Conservation (phyloP, 1,139 yeast genomes). For the Candida tropicalis region DNA sequence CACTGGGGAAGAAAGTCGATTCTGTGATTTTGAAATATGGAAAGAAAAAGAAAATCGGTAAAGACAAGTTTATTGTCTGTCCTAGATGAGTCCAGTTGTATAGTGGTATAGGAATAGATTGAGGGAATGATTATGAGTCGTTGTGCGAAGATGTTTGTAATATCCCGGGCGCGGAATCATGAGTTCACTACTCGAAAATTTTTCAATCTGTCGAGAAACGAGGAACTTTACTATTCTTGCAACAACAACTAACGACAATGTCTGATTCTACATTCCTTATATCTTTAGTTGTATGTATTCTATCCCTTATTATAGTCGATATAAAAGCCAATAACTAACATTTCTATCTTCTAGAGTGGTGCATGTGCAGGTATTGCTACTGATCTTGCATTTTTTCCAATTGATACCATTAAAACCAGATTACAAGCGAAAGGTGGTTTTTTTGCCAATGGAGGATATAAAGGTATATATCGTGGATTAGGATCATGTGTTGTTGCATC, state of each 20-base stretch:
- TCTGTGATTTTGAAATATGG: slow-evolving; percentile 77
- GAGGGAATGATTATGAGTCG: not conserved
- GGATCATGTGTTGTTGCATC: slow-evolving; percentile 95
- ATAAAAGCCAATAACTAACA: too few species aligned
- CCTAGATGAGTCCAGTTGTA: too few species aligned
- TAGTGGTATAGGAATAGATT: too few species aligned
- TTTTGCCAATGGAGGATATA: slow-evolving; percentile 88
- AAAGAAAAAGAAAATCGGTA: slow-evolving; percentile 60
- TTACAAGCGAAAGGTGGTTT: slow-evolving; percentile 96
- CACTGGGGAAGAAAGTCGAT: slow-evolving; percentile 62
- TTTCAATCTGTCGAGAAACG: not conserved
- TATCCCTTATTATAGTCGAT: too few species aligned
- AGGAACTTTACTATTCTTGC: not conserved
- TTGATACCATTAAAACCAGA: slow-evolving; percentile 91
- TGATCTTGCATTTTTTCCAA: slow-evolving; percentile 92
- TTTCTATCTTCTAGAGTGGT: slow-evolving; percentile 57
- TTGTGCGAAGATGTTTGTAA: too few species aligned
- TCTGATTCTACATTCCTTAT: slow-evolving; percentile 13
- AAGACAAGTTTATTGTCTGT: slow-evolving; percentile 31
- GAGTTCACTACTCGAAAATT: too few species aligned
- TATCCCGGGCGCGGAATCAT: too few species aligned
- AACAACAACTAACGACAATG: not conserved
- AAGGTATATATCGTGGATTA: slow-evolving; percentile 85
- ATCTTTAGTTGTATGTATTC: slow-evolving; percentile 15
- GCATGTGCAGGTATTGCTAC: slow-evolving; percentile 97